Evolutionary conservation across 257 asterid species (phyloP), one percentile per base, ranked within the genome.

Genomic region (Fraxinus cuspidata): DNA sequence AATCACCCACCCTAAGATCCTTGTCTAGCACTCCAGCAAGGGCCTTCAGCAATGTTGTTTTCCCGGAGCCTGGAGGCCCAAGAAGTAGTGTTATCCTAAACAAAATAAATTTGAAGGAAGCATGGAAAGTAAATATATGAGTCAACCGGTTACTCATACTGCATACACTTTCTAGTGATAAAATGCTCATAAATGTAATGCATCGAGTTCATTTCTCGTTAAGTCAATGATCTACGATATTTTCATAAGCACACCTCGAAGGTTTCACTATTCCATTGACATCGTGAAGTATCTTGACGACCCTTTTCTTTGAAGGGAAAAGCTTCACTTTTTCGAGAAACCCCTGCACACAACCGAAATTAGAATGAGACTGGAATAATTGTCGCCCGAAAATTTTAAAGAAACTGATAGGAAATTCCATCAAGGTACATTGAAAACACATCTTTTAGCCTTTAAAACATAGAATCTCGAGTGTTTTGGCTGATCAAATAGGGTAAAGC

Each of bases 51-150:
- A 85, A 72, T 31, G 87, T 83, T 19, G 90, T 87, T 77, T 87
- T 87, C 77, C 90, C 90, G 18, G 89, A 60, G 28, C 89, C 81
- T 40, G 90, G 90, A n/a, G 90, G 90, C n/a, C 90, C 90, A 63
- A 87, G 87, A 79, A 87, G 89, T 40, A 87, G 83, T 10, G 90
- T 79, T 87, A 85, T 83, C 90, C 90, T 87, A 67, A 70, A 38
- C 9, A 56, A 56, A 56, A 56, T 56, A 56, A 18, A 18, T n/a
- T 53, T 21, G 21, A 56, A 56, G 21, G 65, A 56, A n/a, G 65
- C 65, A 56, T 56, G 11, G 27, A 56, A 56, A 56, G 65, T 7
- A 19, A 56, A 56, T 47, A n/a, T n/a, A n/a, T n/a, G 27, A 56
- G 65, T n/a, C 25, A 18, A 56, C 65, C 3, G 28, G 28, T 5